These are phyloP conservation scores for Neurospora sp. DNA, from an alignment of 495 filamentous ascomycete species.

Conservation along the genomic window DNA sequence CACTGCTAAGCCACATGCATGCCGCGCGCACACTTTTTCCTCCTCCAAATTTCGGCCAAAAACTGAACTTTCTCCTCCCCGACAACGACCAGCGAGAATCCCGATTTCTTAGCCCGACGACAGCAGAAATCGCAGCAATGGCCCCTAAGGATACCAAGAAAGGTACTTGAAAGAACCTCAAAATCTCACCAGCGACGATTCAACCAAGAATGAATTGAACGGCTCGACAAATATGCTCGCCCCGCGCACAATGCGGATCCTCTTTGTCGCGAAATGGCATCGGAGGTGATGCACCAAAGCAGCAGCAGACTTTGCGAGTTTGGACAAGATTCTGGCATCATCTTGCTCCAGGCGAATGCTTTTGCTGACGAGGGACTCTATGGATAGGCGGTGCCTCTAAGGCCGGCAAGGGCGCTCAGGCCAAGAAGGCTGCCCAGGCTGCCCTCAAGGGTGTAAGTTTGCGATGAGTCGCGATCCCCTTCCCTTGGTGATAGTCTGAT, in stretches of 20 bases:
- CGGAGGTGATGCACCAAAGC: conserved; percentile 37
- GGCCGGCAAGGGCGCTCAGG: conserved; percentile 60
- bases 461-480: background rate
- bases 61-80: conserved; percentile 5
- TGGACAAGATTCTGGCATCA: conserved; percentile 23
- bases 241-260: conserved; percentile 26
- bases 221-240: conserved; percentile 18
- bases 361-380: conserved; percentile 22
- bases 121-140: conserved; percentile 53
- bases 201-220: conserved; percentile 9
- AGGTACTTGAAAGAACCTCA: conserved; percentile 41
- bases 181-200: background rate
- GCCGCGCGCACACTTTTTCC: conserved; percentile 17
- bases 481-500: background rate
- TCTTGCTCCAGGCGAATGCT: conserved; percentile 30
- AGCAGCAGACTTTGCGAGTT: conserved; percentile 55
- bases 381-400: conserved; percentile 45
- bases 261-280: conserved; percentile 12
- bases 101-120: conserved; percentile 21
- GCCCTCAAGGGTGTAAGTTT: conserved; percentile 79
- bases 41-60: conserved; percentile 7
- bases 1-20: conserved; percentile 4
- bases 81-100: conserved; percentile 17
- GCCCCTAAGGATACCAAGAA: conserved; percentile 62
- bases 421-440: conserved; percentile 86